These are phyloP conservation scores for Zymoseptoria tritici DNA, from an alignment of 2,329 filamentous ascomycete species.

Conservation along the genomic window DNA sequence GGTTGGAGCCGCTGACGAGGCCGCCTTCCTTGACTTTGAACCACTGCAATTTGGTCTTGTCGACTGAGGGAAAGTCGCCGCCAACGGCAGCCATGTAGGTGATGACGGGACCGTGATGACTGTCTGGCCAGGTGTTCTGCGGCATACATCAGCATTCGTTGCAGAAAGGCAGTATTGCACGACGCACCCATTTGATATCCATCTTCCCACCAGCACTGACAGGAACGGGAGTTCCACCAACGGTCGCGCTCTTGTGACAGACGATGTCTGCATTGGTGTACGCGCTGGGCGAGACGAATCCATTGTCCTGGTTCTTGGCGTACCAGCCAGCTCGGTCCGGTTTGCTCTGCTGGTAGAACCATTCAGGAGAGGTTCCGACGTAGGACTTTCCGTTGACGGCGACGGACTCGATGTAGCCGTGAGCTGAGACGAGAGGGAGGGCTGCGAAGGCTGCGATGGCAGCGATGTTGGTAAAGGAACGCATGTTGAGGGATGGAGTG, in stretches of 20 bases:
- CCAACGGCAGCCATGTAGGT: slow-evolving; percentile 55
- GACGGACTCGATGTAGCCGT: slow-evolving; percentile 39
- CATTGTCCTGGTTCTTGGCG: slow-evolving; percentile 33
- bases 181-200: slow-evolving; percentile 46
- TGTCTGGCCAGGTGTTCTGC: slow-evolving; percentile 16
- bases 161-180: no score
- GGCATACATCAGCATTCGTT: neutral
- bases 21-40: slow-evolving; percentile 58
- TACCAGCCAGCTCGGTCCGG: slow-evolving; percentile 41
- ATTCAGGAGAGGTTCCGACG: slow-evolving; percentile 35
- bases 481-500: slow-evolving; percentile 8
- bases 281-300: slow-evolving; percentile 20
- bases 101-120: slow-evolving; percentile 56
- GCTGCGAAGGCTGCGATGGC: slow-evolving; percentile 8
- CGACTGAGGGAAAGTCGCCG: slow-evolving; percentile 49
- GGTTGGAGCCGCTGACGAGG: slow-evolving; percentile 36
- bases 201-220: slow-evolving; percentile 50
- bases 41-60: slow-evolving; percentile 49
- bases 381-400: slow-evolving; percentile 43
- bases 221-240: slow-evolving; percentile 44
- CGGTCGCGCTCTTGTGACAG: slow-evolving; percentile 48
- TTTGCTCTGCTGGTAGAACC: slow-evolving; percentile 50
- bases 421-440: slow-evolving; percentile 34
- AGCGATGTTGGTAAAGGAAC: slow-evolving; percentile 10
- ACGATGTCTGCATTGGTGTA: slow-evolving; percentile 22